Percentiles rank a stretch among this genome's conserved stretches.
Conservation (phyloP, 1,284 basidiomycete species). For the Sporisorium exsertum region DNA sequence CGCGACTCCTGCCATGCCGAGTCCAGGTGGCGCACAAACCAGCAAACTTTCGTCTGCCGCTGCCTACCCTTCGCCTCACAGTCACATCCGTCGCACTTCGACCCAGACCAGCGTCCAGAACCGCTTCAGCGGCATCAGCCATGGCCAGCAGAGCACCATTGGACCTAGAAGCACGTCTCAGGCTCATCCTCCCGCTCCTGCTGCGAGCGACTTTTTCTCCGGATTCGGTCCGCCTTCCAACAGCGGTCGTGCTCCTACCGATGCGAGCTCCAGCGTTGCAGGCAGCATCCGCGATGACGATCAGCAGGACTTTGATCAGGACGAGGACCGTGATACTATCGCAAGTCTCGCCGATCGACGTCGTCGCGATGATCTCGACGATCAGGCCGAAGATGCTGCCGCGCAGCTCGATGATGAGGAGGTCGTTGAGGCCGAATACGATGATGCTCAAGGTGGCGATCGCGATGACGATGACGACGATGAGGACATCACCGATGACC, state of each 20-base stretch:
- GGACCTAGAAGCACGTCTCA: slow-evolving; percentile 35
- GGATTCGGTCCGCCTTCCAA: slow-evolving; percentile 25
- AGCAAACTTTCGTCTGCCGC: slow-evolving; percentile 20
- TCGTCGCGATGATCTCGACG: slow-evolving; percentile 29
- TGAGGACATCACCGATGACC: slow-evolving; percentile 40
- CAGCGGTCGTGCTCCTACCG: slow-evolving; percentile 30
- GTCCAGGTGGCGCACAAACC: slow-evolving; percentile 30
- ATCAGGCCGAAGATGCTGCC: slow-evolving; percentile 15
- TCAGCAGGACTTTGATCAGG: slow-evolving; percentile 28
- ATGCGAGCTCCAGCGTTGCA: slow-evolving; percentile 47
- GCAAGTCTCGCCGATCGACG: slow-evolving; percentile 50
- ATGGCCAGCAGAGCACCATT: slow-evolving; percentile 40
- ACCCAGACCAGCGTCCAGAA: slow-evolving; percentile 24
- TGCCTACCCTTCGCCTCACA: slow-evolving; percentile 58
- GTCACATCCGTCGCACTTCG: slow-evolving; percentile 52
- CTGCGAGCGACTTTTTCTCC: slow-evolving; percentile 45
- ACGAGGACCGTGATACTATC: slow-evolving; percentile 57
- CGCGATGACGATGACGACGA: slow-evolving; percentile 34
- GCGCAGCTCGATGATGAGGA: slow-evolving; percentile 22
- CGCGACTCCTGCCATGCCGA: slow-evolving; percentile 31
- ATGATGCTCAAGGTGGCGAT: slow-evolving; percentile 11
- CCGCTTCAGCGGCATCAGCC: slow-evolving; percentile 37
- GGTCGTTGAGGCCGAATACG: slow-evolving; percentile 30
- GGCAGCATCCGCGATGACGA: slow-evolving; percentile 36
- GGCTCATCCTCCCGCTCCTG: slow-evolving; percentile 8